Evolutionary conservation across 176 grass and related monocot species (phyloP).

Genomic region (Otatea glauca): DNA sequence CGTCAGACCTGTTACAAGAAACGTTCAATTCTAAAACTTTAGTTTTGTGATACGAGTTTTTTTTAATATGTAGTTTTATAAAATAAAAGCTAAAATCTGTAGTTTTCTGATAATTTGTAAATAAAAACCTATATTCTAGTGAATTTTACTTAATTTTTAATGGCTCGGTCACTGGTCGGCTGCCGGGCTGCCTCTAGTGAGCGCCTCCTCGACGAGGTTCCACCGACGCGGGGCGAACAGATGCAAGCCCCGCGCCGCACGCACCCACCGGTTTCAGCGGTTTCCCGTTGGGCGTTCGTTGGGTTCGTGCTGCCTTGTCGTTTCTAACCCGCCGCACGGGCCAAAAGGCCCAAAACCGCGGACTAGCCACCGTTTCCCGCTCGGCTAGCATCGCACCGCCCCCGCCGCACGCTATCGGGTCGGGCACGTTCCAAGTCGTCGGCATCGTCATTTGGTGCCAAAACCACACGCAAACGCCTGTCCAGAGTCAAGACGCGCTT

Average conservation of each 20-base stretch:
- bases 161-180: background rate
- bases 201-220: background rate
- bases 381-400: background rate
- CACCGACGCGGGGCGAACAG: background rate
- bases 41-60: too few species aligned
- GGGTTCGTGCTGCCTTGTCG: background rate
- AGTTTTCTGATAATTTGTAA: too few species aligned
- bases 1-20: too few species aligned
- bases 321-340: background rate
- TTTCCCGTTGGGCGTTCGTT: background rate
- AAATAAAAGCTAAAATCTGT: too few species aligned
- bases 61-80: too few species aligned
- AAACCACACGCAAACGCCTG: background rate
- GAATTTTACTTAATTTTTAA: too few species aligned
- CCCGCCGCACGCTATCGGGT: background rate
- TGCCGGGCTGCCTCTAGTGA: background rate
- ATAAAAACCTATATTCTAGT: too few species aligned
- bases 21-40: too few species aligned
- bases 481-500: background rate
- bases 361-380: constrained; percentile 16
- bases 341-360: constrained; percentile 35
- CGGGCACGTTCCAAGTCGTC: background rate
- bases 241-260: background rate
- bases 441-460: background rate
- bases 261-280: constrained; percentile 10